These are phyloP conservation scores for Kwoniella mangroviensis DNA, from an alignment of 768 basidiomycete genomes.

Conservation along the genomic window DNA sequence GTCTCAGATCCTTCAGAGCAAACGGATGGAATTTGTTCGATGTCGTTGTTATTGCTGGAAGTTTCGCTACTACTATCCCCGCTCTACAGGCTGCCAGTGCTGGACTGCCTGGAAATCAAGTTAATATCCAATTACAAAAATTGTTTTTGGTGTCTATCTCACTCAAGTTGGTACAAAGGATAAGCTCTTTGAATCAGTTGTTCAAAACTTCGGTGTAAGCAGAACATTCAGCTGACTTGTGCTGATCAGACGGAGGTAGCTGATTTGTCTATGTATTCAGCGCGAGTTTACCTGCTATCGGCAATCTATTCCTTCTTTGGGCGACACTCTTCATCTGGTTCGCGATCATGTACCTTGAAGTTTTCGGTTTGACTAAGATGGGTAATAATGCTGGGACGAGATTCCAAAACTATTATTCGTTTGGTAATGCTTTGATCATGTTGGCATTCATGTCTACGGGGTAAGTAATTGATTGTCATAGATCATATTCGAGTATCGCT, in stretches of 20 bases:
- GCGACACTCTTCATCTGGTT: conserved; percentile 88
- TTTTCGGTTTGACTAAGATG: conserved; percentile 90
- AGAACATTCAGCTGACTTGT: not conserved
- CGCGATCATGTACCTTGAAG: conserved; percentile 82
- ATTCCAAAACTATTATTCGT: conserved; percentile 76
- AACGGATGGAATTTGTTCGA: conserved; percentile 97
- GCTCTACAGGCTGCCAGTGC: conserved; percentile 61
- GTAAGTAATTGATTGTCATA: conserved; percentile 60
- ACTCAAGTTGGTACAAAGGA: conserved; percentile 90
- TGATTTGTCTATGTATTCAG: conserved; percentile 59
- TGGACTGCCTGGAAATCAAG: conserved; percentile 32
- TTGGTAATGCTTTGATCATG: conserved; percentile 83
- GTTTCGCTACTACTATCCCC: conserved; percentile 78
- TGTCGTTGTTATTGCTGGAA: conserved; percentile 75
- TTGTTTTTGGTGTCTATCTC: conserved; percentile 90
- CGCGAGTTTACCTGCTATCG: conserved; percentile 81
- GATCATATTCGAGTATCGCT: not conserved
- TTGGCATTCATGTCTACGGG: conserved; percentile 90
- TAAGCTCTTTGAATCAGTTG: conserved; percentile 84
- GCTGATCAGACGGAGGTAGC: conserved; percentile 4
- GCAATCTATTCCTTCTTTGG: conserved; percentile 86
- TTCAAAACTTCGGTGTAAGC: conserved; percentile 95
- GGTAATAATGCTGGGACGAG: conserved; percentile 67
- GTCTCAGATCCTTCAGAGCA: conserved; percentile 78
- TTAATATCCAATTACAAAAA: conserved; percentile 54